These are phyloP conservation scores for Alternaria sp. DNA, from an alignment of 2,329 filamentous ascomycete genomes.

Conservation along the genomic window DNA sequence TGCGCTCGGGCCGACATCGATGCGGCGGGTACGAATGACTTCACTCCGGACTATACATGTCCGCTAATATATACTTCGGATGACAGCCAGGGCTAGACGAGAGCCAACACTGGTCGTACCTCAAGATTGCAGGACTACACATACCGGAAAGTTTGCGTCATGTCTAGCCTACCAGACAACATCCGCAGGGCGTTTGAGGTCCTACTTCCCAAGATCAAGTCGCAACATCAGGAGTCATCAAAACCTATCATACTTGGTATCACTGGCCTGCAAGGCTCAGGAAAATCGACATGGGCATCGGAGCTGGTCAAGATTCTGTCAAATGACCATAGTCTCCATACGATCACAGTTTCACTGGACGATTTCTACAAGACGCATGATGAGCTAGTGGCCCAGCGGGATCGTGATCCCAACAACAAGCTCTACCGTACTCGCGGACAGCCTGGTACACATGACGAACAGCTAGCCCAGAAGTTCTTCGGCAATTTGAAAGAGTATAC, in stretches of 20 bases:
- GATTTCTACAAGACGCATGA: conserved; percentile 83
- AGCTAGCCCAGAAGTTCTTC: conserved; percentile 69
- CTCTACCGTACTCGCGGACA: conserved; percentile 83
- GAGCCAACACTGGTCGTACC: neutral
- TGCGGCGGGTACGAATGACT: neutral
- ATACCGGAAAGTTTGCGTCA: conserved; percentile 9
- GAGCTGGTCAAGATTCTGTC: conserved; percentile 37
- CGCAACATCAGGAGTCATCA: conserved; percentile 29
- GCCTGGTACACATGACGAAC: conserved; percentile 81
- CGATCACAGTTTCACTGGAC: conserved; percentile 63
- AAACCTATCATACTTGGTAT: conserved; percentile 84
- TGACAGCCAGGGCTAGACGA: neutral
- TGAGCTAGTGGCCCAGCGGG: conserved; percentile 70
- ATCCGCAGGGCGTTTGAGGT: conserved; percentile 36
- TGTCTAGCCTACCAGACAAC: conserved; percentile 36
- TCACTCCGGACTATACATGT: neutral
- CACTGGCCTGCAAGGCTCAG: conserved; percentile 89
- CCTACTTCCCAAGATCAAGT: conserved; percentile 36
- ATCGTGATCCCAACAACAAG: conserved; percentile 70
- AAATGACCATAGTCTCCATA: conserved; percentile 28
- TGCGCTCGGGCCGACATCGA: conserved; percentile 8
- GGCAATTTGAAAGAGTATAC: conserved; percentile 59
- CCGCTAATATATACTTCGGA: neutral
- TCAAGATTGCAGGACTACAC: neutral
- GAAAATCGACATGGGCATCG: conserved; percentile 84